These are phyloP conservation scores for Paramecium caudatum DNA, from an alignment of 73 alveolate genomes.

Conservation along the genomic window DNA sequence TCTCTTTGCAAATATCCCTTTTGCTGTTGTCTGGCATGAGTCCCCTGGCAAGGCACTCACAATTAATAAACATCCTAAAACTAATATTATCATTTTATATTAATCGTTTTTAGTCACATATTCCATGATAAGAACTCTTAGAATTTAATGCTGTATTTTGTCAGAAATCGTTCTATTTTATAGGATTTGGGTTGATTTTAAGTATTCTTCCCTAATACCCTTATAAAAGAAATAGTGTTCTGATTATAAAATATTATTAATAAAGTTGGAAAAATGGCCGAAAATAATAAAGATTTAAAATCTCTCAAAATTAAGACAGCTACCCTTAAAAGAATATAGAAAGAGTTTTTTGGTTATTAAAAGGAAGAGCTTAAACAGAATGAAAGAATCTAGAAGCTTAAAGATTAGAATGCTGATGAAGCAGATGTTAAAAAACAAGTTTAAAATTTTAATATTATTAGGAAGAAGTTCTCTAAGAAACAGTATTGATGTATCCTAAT, in stretches of 20 bases:
- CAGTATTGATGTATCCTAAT: constrained; percentile 60
- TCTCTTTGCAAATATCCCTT: constrained; percentile 51
- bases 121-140: too few species aligned
- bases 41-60: constrained; percentile 33
- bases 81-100: constrained; percentile 31
- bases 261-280: constrained; percentile 54
- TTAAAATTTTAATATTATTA: neutral
- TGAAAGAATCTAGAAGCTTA: constrained; percentile 55
- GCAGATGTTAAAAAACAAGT: constrained; percentile 65
- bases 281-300: constrained; percentile 61
- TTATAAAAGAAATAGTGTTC: too few species aligned
- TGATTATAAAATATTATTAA: too few species aligned
- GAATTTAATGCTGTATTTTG: too few species aligned
- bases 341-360: constrained; percentile 61
- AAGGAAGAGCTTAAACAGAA: constrained; percentile 32
- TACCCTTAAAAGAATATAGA: constrained; percentile 40
- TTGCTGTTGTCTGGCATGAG: constrained; percentile 48
- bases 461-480: constrained; percentile 71
- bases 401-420: constrained; percentile 43
- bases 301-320: constrained; percentile 53
- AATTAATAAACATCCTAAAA: constrained; percentile 26
- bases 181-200: too few species aligned
- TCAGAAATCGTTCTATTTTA: too few species aligned
- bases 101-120: constrained; percentile 43
- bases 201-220: too few species aligned